phyloP scores from a whole-genome alignment of 352 stramenopile species.

The Phytophthora citricola region DNA sequence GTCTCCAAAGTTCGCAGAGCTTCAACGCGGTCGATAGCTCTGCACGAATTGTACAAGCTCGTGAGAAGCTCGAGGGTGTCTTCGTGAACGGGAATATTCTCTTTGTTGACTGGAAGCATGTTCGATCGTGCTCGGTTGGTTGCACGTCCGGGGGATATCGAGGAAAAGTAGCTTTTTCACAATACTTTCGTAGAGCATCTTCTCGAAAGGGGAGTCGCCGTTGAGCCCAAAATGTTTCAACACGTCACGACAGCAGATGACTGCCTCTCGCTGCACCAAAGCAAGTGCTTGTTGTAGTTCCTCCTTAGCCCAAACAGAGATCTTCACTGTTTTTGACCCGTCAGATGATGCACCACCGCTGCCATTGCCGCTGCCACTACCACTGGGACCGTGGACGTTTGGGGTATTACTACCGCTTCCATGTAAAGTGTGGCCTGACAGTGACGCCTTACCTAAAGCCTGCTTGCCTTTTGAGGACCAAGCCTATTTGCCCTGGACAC shows the following conservation, averaged over 20 bases:
- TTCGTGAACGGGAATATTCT: constrained; percentile 82
- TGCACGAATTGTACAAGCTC: constrained; percentile 63
- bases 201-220: constrained; percentile 75
- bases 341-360: constrained; percentile 22
- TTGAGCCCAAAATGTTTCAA: constrained; percentile 72
- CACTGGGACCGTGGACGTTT: constrained; percentile 14
- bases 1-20: constrained; percentile 77
- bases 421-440: constrained; percentile 16
- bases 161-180: constrained; percentile 88
- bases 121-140: constrained; percentile 84
- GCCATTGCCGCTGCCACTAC: constrained; percentile 14
- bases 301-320: constrained; percentile 80
- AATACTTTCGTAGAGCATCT: constrained; percentile 79
- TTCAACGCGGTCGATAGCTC: constrained; percentile 71
- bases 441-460: constrained; percentile 26
- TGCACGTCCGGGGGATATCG: constrained; percentile 84
- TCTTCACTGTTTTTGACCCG: constrained; percentile 62
- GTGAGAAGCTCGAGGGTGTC: constrained; percentile 70
- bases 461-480: constrained; percentile 43
- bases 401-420: constrained; percentile 15
- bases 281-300: constrained; percentile 82
- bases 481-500: constrained; percentile 38
- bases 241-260: constrained; percentile 77
- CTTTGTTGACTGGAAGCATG: constrained; percentile 84
- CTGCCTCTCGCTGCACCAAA: constrained; percentile 73